Conservation (phyloP, 495 filamentous ascomycete genomes). For the Penicillium herquei region DNA sequence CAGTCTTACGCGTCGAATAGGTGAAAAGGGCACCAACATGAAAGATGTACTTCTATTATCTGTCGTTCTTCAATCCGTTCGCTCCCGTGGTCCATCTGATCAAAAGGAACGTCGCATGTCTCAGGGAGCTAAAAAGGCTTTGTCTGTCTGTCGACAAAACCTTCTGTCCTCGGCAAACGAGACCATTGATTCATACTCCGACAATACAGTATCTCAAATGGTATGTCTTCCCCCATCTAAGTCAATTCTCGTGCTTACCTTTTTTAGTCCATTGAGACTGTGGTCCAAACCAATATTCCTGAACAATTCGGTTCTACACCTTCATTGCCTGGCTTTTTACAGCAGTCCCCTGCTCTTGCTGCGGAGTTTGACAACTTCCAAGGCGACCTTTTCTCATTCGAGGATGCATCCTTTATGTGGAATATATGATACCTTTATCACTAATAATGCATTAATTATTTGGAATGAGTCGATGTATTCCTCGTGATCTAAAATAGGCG, state of each 20-base stretch:
- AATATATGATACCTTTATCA: constrained; percentile 10
- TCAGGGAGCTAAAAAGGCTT: constrained; percentile 21
- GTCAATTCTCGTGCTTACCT: neutral
- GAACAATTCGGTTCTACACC: neutral
- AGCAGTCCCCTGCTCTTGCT: constrained; percentile 16
- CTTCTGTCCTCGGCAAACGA: constrained; percentile 12
- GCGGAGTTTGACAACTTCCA: constrained; percentile 21
- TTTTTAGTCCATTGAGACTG: neutral
- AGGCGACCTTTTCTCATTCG: constrained; percentile 22
- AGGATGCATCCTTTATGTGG: constrained; percentile 22
- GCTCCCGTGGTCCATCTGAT: constrained; percentile 15
- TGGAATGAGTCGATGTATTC: no score
- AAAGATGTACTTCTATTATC: constrained; percentile 29
- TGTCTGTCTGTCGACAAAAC: constrained; percentile 22
- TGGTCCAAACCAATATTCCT: neutral
- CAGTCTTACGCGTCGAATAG: constrained; percentile 19
- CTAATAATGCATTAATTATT: no score
- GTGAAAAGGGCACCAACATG: constrained; percentile 20
- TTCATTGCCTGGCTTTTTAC: constrained; percentile 10
- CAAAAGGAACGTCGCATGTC: constrained; percentile 17
- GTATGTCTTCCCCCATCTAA: neutral
- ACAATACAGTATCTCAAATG: neutral
- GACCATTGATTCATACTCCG: neutral
- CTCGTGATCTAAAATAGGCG: no score
- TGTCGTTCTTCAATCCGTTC: constrained; percentile 23